These are phyloP conservation scores for Pseudocercospora macadamiae DNA, from an alignment of 2,329 filamentous ascomycete species.

Conservation along the genomic window DNA sequence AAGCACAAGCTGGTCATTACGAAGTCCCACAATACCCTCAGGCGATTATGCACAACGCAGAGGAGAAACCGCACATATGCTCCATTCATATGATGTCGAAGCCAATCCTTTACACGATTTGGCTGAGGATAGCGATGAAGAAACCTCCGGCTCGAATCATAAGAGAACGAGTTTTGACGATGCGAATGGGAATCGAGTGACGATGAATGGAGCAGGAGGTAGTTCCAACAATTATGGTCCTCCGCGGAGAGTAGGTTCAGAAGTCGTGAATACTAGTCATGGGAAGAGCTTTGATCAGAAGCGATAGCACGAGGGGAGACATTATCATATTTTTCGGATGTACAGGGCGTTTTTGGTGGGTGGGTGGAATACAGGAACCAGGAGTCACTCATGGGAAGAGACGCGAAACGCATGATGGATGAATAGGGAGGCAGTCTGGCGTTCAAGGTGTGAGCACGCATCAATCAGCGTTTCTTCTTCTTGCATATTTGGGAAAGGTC, in stretches of 20 bases:
- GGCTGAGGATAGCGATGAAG: slow-evolving; percentile 74
- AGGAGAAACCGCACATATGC: slow-evolving; percentile 60
- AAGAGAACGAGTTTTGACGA: slow-evolving; percentile 42
- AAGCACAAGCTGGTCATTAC: slow-evolving; percentile 54
- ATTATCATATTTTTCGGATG: too few species aligned
- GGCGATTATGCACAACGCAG: slow-evolving; percentile 50
- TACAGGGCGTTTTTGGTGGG: too few species aligned
- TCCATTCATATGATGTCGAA: slow-evolving; percentile 88
- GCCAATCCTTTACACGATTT: slow-evolving; percentile 71
- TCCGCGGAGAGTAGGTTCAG: slow-evolving; percentile 19
- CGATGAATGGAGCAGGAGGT: slow-evolving; percentile 19
- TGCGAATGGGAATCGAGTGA: slow-evolving; percentile 21
- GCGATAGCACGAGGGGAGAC: slow-evolving; percentile 12
- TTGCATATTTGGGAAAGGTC: too few species aligned
- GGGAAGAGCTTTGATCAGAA: slow-evolving; percentile 29
- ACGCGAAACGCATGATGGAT: too few species aligned
- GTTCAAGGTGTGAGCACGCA: too few species aligned
- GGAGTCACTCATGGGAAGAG: too few species aligned
- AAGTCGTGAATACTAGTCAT: slow-evolving; percentile 19
- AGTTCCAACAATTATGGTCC: slow-evolving; percentile 11
- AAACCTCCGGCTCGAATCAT: slow-evolving; percentile 38
- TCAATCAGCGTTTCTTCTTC: too few species aligned
- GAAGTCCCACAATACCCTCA: slow-evolving; percentile 40
- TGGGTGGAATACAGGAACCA: too few species aligned
- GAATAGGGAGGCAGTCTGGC: too few species aligned